These are phyloP conservation scores for Cercospora berteroae DNA, from an alignment of 2,329 filamentous ascomycete genomes.

Conservation along the genomic window DNA sequence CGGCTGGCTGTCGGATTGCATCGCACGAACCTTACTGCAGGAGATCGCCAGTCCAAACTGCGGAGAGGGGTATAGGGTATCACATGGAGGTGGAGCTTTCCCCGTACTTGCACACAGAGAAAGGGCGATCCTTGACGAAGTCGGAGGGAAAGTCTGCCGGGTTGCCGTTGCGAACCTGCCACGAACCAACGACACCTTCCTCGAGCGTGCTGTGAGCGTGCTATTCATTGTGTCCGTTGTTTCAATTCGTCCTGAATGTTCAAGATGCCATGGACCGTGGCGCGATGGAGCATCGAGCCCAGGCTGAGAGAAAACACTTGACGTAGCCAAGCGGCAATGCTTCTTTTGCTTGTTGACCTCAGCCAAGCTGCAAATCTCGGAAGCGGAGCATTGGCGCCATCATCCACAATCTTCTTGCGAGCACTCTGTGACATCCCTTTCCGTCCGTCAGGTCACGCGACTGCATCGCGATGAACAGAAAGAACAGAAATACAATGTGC, in stretches of 20 bases:
- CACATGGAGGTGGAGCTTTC: not conserved
- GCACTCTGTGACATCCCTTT: not conserved
- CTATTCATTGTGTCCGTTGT: not conserved
- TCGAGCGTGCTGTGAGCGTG: not conserved
- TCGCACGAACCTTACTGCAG: not conserved
- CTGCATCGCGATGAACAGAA: not conserved
- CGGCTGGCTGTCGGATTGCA: not conserved
- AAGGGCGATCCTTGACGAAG: constrained; percentile 1
- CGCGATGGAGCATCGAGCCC: not conserved
- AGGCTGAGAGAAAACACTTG: not conserved
- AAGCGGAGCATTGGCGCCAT: not conserved
- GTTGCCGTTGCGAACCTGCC: not conserved
- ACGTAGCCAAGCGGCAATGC: constrained; percentile 1
- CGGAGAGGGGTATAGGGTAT: not conserved
- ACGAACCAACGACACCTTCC: not conserved
- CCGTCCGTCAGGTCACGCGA: not conserved
- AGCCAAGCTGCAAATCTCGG: constrained; percentile 6
- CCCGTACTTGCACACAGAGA: not conserved
- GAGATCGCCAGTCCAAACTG: not conserved
- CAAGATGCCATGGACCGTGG: not conserved
- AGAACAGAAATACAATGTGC: not conserved
- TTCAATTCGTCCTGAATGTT: not conserved
- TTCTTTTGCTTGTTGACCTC: constrained; percentile 4
- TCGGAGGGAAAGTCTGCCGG: constrained; percentile 1
- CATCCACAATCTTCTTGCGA: not conserved